A percentile compares a stretch with the other conserved stretches of the same genome.
These are phyloP conservation scores for Kurtzmaniella fragi DNA, from an alignment of 805 yeast species.

Conservation along the genomic window DNA sequence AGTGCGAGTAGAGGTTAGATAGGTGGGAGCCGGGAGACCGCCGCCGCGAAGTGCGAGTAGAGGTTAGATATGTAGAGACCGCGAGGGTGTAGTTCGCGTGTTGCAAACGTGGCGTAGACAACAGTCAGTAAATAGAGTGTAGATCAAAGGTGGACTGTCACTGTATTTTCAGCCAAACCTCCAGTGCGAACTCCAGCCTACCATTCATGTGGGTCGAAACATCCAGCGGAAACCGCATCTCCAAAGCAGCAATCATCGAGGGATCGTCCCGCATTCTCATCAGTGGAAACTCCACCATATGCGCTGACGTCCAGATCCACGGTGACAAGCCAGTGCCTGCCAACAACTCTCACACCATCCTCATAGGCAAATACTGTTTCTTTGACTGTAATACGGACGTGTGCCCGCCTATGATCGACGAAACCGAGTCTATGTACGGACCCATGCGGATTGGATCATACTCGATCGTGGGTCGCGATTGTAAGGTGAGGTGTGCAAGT, in stretches of 20 bases:
- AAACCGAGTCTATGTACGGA: slow-evolving; percentile 9
- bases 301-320: slow-evolving; percentile 24
- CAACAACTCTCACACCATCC: slow-evolving; percentile 22
- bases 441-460: slow-evolving; percentile 44
- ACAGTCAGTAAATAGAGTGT: too few species aligned
- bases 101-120: too few species aligned
- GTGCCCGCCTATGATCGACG: slow-evolving; percentile 20
- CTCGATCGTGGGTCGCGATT: slow-evolving; percentile 33
- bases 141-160: too few species aligned
- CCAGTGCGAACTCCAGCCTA: too few species aligned
- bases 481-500: slow-evolving; percentile 28
- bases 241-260: slow-evolving; percentile 36
- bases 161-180: too few species aligned
- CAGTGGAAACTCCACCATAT: slow-evolving; percentile 43
- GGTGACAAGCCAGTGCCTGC: slow-evolving; percentile 11
- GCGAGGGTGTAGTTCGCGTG: too few species aligned
- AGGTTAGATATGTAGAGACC: too few species aligned
- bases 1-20: too few species aligned
- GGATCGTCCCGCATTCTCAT: slow-evolving; percentile 42
- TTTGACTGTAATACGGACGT: slow-evolving; percentile 25
- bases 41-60: too few species aligned
- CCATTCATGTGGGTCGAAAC: slow-evolving; percentile 41
- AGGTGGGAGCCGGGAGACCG: too few species aligned
- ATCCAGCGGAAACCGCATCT: slow-evolving; percentile 45
- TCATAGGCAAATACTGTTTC: slow-evolving; percentile 44